A percentile compares a stretch with the other conserved stretches of the same genome.
These are phyloP conservation scores for Ceratobasidium sp. DNA, from an alignment of 1,284 basidiomycete genomes.

Conservation along the genomic window DNA sequence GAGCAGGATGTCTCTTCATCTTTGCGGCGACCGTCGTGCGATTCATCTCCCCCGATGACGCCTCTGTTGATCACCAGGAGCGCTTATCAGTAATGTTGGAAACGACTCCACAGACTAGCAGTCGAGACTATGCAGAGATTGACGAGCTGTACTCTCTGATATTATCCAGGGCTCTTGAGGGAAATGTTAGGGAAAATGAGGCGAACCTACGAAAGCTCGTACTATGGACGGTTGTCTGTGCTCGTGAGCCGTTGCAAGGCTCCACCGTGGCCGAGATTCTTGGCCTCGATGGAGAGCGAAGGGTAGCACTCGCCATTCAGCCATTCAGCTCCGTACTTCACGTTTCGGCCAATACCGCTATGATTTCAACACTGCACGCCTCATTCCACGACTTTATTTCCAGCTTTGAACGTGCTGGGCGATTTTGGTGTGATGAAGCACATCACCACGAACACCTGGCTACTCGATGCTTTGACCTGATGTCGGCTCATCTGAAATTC, in stretches of 20 bases:
- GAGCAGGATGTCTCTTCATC: constrained; percentile 6
- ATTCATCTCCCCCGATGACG: neutral
- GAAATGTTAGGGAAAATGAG: neutral
- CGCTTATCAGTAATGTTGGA: neutral
- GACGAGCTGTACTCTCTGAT: neutral
- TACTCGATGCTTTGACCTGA: too few relatives aligned
- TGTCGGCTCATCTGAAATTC: too few relatives aligned
- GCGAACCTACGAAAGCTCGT: neutral
- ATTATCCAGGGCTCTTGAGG: too few relatives aligned
- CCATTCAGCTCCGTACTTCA: neutral
- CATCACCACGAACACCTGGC: too few relatives aligned
- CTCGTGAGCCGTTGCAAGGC: neutral
- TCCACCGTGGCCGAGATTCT: neutral
- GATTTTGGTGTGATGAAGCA: too few relatives aligned
- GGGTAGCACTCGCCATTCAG: neutral
- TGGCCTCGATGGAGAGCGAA: neutral
- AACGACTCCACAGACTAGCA: neutral
- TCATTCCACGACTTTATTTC: constrained; percentile 7
- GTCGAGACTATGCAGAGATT: neutral
- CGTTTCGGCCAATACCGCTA: neutral
- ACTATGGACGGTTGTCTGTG: neutral
- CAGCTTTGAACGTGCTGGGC: neutral
- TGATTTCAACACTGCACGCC: neutral
- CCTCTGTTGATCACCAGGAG: neutral
- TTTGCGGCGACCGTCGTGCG: neutral